Base-by-base conservation (phyloP, 2,329 filamentous ascomycete genomes). In the Thelonectria blattea region DNA sequence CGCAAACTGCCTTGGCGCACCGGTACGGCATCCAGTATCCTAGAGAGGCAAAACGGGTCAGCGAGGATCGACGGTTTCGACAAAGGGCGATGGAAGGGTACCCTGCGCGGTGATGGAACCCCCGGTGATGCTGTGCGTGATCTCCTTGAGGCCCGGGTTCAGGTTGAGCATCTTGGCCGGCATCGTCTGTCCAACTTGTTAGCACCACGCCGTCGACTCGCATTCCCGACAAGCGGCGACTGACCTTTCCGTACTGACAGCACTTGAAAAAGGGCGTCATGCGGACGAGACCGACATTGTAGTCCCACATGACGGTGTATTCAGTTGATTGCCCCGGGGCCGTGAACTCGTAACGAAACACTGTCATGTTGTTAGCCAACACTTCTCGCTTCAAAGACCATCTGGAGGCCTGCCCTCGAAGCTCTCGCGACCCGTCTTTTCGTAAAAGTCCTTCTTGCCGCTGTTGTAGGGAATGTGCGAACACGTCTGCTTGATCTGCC, bases 221-320 rank as follows among this genome's bases (percentile, higher is more conserved):
- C 9, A 37, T 32, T 24, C 10, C 6, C 6, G 49, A 52, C 17
- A 54, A 34, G 22, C 51, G 22, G 34, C 39, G 70, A 55, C 63
- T 72, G 74, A 93, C 94, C 87, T 99, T 99, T 65, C 89, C 85
- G 72, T 94, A 94, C 65, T 90, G 88, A 73, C 89, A 89, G 66
- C 91, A 93, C 75, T 97, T 97, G 84, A 98, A 98, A 73, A 98
- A 91, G 27, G 93, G 91, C 2, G 93, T 97, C 76, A 96, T 96
- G 63, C 94, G 89, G 63, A 98, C 93, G 30, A 98, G 88, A 9
- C 95, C 95, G 63, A 94, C 87, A 69, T 96, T 94, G 79, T 97
- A 97, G 76, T 99, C 95, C 95, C 95, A 99, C 86, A 97, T 93
- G 62, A 98, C 88, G 1, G 85, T 86, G 74, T 90, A 93, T 53